These are phyloP conservation scores for Podaxis sp. DNA, from an alignment of 768 basidiomycete genomes.

Conservation along the genomic window DNA sequence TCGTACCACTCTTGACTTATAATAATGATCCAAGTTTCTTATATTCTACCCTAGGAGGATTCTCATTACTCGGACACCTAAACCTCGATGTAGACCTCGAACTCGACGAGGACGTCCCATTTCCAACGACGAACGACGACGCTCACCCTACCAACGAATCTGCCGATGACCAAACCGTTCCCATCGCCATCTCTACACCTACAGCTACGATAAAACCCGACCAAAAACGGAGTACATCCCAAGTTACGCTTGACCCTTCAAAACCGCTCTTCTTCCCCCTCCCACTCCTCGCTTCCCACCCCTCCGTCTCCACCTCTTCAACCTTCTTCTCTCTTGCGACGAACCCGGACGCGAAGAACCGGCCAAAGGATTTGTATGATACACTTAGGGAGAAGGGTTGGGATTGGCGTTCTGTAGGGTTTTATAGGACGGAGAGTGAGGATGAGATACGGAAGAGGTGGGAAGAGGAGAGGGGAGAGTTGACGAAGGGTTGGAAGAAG, in stretches of 20 bases:
- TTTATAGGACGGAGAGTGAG: slow-evolving; percentile 46
- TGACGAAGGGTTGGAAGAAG: slow-evolving; percentile 78
- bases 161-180: slow-evolving; percentile 7
- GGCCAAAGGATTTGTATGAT: slow-evolving; percentile 44
- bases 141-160: background rate
- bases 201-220: slow-evolving; percentile 13
- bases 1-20: slow-evolving; percentile 12
- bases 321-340: background rate
- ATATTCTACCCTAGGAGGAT: slow-evolving; percentile 42
- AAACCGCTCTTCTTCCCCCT: slow-evolving; percentile 64
- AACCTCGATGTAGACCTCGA: slow-evolving; percentile 73
- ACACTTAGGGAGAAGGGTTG: slow-evolving; percentile 44
- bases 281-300: background rate
- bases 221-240: slow-evolving; percentile 13
- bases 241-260: slow-evolving; percentile 44
- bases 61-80: slow-evolving; percentile 73
- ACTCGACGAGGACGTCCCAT: slow-evolving; percentile 52
- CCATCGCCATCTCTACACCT: slow-evolving; percentile 7
- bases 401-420: slow-evolving; percentile 40
- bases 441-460: slow-evolving; percentile 65
- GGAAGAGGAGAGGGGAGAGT: slow-evolving; percentile 62
- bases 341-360: slow-evolving; percentile 22
- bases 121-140: slow-evolving; percentile 15
- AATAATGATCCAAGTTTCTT: background rate
- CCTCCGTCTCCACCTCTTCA: background rate